These are phyloP conservation scores for Eucalyptus victrix DNA, from an alignment of 345 rosid species.

Conservation along the genomic window DNA sequence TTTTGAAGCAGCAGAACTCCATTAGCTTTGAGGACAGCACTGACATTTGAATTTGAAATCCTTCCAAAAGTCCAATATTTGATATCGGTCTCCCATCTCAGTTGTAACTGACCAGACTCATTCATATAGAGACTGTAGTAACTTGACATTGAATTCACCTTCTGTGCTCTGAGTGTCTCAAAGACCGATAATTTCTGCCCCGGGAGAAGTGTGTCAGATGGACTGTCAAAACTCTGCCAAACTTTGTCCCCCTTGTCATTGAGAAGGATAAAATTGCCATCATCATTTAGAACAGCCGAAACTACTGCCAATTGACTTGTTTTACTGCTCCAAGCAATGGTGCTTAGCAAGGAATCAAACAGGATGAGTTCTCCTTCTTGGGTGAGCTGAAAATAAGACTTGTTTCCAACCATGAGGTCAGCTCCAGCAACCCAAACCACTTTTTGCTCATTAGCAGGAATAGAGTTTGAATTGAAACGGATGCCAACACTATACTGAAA, in stretches of 20 bases:
- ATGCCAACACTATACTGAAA: conserved; percentile 64
- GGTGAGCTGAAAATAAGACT: conserved; percentile 57
- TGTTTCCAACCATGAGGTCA: conserved; percentile 29
- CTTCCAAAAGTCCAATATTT: conserved; percentile 44
- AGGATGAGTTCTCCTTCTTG: conserved; percentile 48
- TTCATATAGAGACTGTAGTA: conserved; percentile 57
- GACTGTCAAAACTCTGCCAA: conserved; percentile 76
- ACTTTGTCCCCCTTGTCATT: conserved; percentile 20
- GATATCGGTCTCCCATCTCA: conserved; percentile 60
- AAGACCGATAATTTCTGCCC: conserved; percentile 41
- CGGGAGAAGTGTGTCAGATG: conserved; percentile 63
- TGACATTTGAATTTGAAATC: conserved; percentile 17
- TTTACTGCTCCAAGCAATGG: conserved; percentile 44
- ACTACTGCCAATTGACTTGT: conserved; percentile 39
- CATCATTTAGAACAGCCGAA: conserved; percentile 45
- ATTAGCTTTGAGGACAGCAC: conserved; percentile 44
- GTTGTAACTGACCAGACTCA: conserved; percentile 39
- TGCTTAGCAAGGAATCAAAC: conserved; percentile 33
- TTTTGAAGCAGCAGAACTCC: conserved; percentile 48
- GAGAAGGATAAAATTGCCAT: conserved; percentile 65
- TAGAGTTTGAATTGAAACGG: conserved; percentile 44
- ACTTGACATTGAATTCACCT: conserved; percentile 46
- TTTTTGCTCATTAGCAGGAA: conserved; percentile 31
- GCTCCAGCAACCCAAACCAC: conserved; percentile 83
- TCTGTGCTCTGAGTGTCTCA: conserved; percentile 47